These are phyloP conservation scores for Pistacia vera DNA, from an alignment of 345 rosid genomes.

Conservation along the genomic window DNA sequence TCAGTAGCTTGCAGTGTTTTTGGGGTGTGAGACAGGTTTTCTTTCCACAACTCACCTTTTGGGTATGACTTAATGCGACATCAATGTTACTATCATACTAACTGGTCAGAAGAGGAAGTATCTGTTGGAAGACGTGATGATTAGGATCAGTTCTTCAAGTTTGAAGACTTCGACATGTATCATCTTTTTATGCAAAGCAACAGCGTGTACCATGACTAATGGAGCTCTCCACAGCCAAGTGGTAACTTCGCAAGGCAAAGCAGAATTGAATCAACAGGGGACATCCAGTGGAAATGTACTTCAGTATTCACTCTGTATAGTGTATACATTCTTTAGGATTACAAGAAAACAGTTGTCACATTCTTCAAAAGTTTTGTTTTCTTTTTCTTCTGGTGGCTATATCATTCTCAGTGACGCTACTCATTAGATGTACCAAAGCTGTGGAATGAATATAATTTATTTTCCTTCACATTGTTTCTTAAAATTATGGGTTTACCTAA, in stretches of 20 bases:
- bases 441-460: background rate
- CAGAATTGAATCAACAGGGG: background rate
- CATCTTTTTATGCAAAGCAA: background rate
- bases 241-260: slow-evolving; percentile 7
- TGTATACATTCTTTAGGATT: background rate
- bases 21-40: background rate
- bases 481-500: background rate
- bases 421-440: background rate
- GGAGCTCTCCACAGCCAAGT: background rate
- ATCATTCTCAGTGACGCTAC: background rate
- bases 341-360: background rate
- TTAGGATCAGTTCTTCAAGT: background rate
- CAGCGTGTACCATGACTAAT: background rate
- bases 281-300: background rate
- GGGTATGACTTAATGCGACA: background rate
- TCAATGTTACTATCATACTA: background rate
- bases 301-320: background rate
- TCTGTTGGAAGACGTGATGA: background rate
- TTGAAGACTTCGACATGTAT: background rate
- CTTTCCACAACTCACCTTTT: background rate
- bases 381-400: background rate
- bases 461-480: background rate
- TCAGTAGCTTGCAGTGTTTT: background rate
- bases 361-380: background rate
- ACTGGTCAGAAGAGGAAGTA: background rate